Conservation (phyloP, 1,139 yeast species). For the Kodamaea derodonti region DNA sequence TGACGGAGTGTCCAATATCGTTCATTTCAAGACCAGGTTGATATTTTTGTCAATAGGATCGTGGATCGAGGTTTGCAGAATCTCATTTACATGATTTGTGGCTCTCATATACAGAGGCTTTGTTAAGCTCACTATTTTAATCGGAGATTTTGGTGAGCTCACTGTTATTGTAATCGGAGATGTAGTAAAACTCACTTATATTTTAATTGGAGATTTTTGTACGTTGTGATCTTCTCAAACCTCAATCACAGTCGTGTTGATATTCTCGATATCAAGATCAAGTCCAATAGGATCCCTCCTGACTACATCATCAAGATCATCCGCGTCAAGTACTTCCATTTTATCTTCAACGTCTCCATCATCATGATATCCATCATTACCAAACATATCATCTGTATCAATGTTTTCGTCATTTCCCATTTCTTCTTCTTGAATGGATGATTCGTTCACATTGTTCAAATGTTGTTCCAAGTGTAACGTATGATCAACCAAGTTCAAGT, state of each 20-base stretch:
- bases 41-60: no score
- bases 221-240: no score
- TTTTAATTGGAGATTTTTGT: no score
- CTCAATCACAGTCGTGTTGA: constrained; percentile 1
- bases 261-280: constrained; percentile 15
- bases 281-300: constrained; percentile 11
- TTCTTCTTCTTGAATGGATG: constrained; percentile 11
- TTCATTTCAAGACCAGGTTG: no score
- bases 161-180: no score
- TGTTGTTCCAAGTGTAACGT: constrained; percentile 70
- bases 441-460: constrained; percentile 16
- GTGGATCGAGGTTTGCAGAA: no score
- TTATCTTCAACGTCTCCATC: constrained; percentile 10
- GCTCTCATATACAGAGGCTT: no score
- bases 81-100: no score
- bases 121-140: no score
- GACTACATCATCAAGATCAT: constrained; percentile 9
- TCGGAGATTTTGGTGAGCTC: no score
- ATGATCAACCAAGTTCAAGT: constrained; percentile 89
- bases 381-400: constrained; percentile 10
- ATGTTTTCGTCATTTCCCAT: constrained; percentile 16
- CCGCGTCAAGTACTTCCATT: constrained; percentile 7
- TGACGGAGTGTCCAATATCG: no score
- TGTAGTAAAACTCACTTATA: no score
- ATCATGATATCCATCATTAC: constrained; percentile 9